A percentile compares a stretch with the other conserved stretches of the same genome.
These are phyloP conservation scores for Ogataea neopini DNA, from an alignment of 805 yeast species.

Conservation along the genomic window DNA sequence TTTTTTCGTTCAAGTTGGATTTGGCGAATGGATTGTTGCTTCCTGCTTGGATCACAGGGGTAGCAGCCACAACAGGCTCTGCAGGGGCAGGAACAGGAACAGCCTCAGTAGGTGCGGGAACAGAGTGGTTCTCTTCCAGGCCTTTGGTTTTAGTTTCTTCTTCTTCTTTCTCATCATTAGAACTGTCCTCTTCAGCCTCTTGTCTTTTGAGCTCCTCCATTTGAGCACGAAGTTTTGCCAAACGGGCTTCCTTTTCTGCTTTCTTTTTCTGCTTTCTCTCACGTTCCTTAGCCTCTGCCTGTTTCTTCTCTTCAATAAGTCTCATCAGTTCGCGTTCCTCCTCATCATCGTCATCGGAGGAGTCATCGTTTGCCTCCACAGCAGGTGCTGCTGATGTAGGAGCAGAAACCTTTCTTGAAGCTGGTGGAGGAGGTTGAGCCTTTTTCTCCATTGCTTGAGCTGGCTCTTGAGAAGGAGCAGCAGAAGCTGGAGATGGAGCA, in stretches of 20 bases:
- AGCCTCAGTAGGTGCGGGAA: background rate
- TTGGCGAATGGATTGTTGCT: constrained; percentile 55
- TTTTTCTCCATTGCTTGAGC: constrained; percentile 14
- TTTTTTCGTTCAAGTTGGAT: constrained; percentile 20
- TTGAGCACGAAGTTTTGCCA: constrained; percentile 58
- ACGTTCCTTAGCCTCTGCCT: constrained; percentile 41
- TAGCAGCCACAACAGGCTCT: constrained; percentile 8
- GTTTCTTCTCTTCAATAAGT: constrained; percentile 49
- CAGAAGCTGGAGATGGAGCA: constrained; percentile 18
- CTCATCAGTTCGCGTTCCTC: constrained; percentile 49
- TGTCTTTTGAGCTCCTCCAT: constrained; percentile 52
- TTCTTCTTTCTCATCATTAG: constrained; percentile 23
- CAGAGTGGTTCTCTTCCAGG: constrained; percentile 5
- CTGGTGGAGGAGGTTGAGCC: constrained; percentile 21
- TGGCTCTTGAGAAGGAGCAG: background rate
- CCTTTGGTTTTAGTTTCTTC: constrained; percentile 20
- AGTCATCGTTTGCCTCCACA: constrained; percentile 10
- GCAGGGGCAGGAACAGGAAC: too few species aligned
- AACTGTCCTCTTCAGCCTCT: constrained; percentile 37
- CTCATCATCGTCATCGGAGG: constrained; percentile 34
- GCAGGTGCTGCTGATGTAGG: constrained; percentile 7
- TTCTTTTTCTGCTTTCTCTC: constrained; percentile 48
- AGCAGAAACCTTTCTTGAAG: constrained; percentile 14
- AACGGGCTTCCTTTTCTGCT: constrained; percentile 58
- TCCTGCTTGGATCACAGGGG: constrained; percentile 20